Evolutionary conservation across 2,329 filamentous ascomycete species (phyloP).

Genomic region (Salinomyces thailandicus): DNA sequence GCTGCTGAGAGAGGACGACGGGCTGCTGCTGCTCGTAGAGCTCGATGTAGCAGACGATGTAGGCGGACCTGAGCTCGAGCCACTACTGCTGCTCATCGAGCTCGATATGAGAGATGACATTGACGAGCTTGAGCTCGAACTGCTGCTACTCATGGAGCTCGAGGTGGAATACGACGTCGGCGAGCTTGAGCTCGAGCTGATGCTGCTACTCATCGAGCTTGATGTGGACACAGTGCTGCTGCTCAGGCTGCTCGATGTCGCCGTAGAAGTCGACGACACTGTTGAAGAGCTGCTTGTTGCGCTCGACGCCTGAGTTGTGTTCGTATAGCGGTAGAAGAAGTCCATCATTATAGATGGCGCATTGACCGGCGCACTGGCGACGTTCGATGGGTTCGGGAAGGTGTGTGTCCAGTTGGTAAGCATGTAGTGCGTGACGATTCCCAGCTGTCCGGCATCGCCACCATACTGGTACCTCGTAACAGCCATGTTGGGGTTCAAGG

Average conservation of each 20-base stretch:
- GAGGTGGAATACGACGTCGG: not conserved
- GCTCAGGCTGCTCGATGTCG: conserved; percentile 1
- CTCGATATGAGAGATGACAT: not conserved
- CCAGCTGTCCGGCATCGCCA: conserved; percentile 23
- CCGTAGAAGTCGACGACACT: conserved; percentile 3
- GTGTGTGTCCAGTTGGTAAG: conserved; percentile 26
- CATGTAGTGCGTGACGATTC: conserved; percentile 28
- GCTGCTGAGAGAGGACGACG: too few species aligned
- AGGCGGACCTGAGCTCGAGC: not conserved
- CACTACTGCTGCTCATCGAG: not conserved
- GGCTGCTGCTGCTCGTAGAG: not conserved
- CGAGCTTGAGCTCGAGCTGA: not conserved
- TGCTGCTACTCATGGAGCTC: conserved; percentile 1
- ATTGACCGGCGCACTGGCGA: conserved; percentile 14
- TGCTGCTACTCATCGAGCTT: not conserved
- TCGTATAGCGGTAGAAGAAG: conserved; percentile 20
- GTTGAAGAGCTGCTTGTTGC: conserved; percentile 5
- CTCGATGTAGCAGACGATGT: not conserved
- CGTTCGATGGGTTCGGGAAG: conserved; percentile 22
- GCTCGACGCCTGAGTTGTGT: conserved; percentile 6
- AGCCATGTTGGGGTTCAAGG: not conserved
- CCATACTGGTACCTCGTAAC: conserved; percentile 14
- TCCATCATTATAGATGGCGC: conserved; percentile 20
- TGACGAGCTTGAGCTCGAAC: not conserved
- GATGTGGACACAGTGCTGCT: conserved; percentile 1